Evolutionary conservation across 495 filamentous ascomycete genomes (phyloP).

Genomic region (Copromyces sp.): DNA sequence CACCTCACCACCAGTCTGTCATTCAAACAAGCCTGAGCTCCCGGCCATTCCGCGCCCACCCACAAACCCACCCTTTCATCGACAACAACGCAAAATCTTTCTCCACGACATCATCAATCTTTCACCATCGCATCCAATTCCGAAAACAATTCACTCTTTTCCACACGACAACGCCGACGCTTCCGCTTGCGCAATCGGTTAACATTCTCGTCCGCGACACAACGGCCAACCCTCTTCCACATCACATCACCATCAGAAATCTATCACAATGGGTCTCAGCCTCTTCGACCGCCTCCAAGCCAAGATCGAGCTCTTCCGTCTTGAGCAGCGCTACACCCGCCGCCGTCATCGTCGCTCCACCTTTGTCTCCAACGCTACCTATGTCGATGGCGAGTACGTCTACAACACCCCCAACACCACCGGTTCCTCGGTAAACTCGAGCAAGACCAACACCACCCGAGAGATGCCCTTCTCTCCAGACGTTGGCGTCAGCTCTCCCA

Average conservation of each 20-base stretch:
- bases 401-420: slow-evolving; percentile 47
- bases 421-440: slow-evolving; percentile 34
- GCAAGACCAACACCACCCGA: slow-evolving; percentile 18
- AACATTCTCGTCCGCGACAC: not conserved
- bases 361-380: slow-evolving; percentile 75
- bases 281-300: slow-evolving; percentile 43
- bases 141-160: not conserved
- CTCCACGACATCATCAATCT: not conserved
- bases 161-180: not conserved
- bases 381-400: slow-evolving; percentile 89
- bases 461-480: not conserved
- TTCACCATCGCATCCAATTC: not conserved
- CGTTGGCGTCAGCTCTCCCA: slow-evolving; percentile 8
- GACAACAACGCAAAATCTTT: not conserved
- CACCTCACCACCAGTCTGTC: not conserved
- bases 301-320: slow-evolving; percentile 77
- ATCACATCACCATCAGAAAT: not conserved
- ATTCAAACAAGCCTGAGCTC: not conserved
- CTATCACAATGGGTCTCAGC: slow-evolving; percentile 27
- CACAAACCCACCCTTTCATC: not conserved
- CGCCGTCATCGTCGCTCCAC: slow-evolving; percentile 71
- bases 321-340: slow-evolving; percentile 86
- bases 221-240: not conserved
- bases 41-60: not conserved
- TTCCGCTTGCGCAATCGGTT: not conserved